Base-by-base conservation (phyloP, 2,329 filamentous ascomycete species). In the Grosmannia huntii region DNA sequence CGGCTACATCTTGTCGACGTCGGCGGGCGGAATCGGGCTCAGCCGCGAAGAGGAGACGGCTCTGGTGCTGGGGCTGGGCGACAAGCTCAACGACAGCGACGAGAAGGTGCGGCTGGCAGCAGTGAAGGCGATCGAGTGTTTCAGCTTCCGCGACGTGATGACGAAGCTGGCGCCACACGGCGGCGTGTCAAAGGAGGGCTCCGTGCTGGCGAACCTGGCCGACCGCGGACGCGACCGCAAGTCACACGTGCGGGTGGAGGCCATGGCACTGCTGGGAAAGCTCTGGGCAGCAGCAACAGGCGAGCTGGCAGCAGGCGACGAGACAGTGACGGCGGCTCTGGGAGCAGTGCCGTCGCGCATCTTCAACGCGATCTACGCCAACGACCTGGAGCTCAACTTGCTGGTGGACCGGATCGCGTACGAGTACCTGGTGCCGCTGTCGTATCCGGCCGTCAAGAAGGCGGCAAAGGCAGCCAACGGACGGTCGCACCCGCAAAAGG, bases 211-310 rank as follows among this genome's bases (percentile, higher is more conserved):
- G 57, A 90, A 86, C 62, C 79, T 99, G 28, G 89, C 89, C 31
- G 90, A 96, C 67, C 83, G 94, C 62, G 90, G 89, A 63, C 90
- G 91, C 65, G 95, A 99, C 72, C 86, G 86, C 62, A 92, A 87
- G 68, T 82, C 85, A 16, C 76, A 82, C 49, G 89, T 99, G 12
- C 87, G 92, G 59, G 84, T 88, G 46, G 89, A 92, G 65, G 91
- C 90, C 27, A 95, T 96, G 82, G 86, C 84, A 55, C 77, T 95
- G 10, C 75, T 97, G 1, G 89, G 83, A 12, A 89, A 85, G 61
- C 84, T 97, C 31, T 99, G 94, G 94, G 91, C 89, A n/a, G 91
- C 95, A 21, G 92, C 89, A 14, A 83, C 86, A 21, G 89, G 90
- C 21, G 91, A 96, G 65, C 87, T 99, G 65, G 84, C 89, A 27